Percentiles rank a stretch among this genome's conserved stretches.
These are phyloP conservation scores for Pistacia integerrima DNA, from an alignment of 345 rosid genomes.

Conservation along the genomic window DNA sequence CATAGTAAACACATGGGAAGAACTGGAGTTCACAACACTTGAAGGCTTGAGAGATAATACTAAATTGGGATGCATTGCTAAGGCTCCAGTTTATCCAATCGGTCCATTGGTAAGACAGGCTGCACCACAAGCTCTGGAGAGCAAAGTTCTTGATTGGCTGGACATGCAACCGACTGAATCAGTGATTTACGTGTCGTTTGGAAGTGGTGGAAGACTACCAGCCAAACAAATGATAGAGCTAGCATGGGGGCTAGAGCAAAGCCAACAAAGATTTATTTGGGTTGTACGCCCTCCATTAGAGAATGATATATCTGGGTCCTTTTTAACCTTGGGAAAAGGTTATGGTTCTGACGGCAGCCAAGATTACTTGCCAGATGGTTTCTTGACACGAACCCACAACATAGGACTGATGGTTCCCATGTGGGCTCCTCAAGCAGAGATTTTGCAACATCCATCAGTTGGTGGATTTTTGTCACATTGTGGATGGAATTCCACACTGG, in stretches of 20 bases:
- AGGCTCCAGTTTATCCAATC: conserved; percentile 36
- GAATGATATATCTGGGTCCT: conserved; percentile 35
- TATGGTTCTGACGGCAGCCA: not conserved
- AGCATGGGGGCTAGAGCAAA: conserved; percentile 47
- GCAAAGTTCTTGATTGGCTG: conserved; percentile 34
- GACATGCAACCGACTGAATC: conserved; percentile 42
- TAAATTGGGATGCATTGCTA: conserved; percentile 24
- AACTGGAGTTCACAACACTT: conserved; percentile 40
- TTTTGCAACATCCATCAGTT: conserved; percentile 54
- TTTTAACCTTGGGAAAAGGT: conserved; percentile 19
- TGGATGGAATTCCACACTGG: conserved; percentile 71
- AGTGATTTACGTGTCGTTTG: conserved; percentile 47
- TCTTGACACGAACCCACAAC: conserved; percentile 30
- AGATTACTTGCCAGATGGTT: conserved; percentile 21
- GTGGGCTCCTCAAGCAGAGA: conserved; percentile 70
- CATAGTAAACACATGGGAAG: conserved; percentile 59
- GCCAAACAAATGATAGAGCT: conserved; percentile 40
- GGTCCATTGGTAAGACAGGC: conserved; percentile 30
- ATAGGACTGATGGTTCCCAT: conserved; percentile 45
- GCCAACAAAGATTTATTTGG: conserved; percentile 39
- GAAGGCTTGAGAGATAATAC: conserved; percentile 20
- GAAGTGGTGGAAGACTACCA: conserved; percentile 47
- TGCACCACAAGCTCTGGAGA: not conserved
- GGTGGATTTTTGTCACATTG: conserved; percentile 79
- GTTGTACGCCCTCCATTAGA: conserved; percentile 42